phyloP scores from a whole-genome alignment of 2,329 filamentous ascomycete genomes.

The Fusarium agapanthi region DNA sequence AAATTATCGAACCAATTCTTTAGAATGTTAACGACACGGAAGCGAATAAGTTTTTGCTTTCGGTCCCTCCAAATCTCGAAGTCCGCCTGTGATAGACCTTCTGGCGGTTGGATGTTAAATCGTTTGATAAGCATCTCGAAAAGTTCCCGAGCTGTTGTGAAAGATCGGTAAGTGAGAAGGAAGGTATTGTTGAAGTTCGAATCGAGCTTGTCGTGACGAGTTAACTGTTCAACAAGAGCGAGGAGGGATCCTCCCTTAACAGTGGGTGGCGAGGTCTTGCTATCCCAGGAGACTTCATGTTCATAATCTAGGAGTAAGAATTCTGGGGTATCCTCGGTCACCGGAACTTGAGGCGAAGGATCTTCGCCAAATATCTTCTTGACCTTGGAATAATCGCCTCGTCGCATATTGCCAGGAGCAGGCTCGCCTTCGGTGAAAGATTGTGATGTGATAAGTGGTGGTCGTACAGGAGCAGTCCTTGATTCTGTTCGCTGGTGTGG shows the following conservation, averaged over 20 bases:
- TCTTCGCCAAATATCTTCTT: conserved; percentile 74
- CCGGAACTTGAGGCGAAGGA: conserved; percentile 60
- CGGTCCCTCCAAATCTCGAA: conserved; percentile 89
- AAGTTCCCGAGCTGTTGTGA: conserved; percentile 87
- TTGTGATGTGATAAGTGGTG: conserved; percentile 62
- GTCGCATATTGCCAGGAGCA: conserved; percentile 61
- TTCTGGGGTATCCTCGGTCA: conserved; percentile 80
- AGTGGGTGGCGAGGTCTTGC: conserved; percentile 76
- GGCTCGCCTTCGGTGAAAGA: conserved; percentile 72
- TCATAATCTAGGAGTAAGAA: conserved; percentile 89
- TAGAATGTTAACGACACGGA: conserved; percentile 95
- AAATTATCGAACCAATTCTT: conserved; percentile 99
- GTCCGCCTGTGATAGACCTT: conserved; percentile 77
- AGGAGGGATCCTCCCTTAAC: conserved; percentile 90
- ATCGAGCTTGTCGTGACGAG: conserved; percentile 93
- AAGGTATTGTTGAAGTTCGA: conserved; percentile 98
- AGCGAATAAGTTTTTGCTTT: conserved; percentile 95
- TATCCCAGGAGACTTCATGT: conserved; percentile 88
- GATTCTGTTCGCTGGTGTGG: conserved; percentile 67
- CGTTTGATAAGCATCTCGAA: conserved; percentile 92
- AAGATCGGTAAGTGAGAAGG: conserved; percentile 94
- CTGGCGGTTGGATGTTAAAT: conserved; percentile 91
- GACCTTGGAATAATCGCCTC: conserved; percentile 70
- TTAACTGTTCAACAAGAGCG: conserved; percentile 92
- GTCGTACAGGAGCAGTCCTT: conserved; percentile 54